phyloP scores from a whole-genome alignment of 257 asterid species.

The Ligustrum vulgare region DNA sequence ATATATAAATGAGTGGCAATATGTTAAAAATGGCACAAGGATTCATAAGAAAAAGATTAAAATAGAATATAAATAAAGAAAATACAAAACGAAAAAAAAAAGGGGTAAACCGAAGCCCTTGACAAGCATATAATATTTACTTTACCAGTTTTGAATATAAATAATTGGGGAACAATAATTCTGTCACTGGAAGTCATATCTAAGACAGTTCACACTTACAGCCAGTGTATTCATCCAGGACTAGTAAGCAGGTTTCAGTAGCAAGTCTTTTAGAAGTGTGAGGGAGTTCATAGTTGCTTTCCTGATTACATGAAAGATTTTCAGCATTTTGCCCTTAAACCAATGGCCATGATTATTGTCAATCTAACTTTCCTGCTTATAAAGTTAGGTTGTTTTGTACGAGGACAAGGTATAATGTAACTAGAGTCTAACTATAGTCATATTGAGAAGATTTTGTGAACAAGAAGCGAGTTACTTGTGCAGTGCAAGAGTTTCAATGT shows the following conservation, averaged over 20 bases:
- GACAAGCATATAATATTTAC: background rate
- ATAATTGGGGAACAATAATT: background rate
- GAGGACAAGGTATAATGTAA: background rate
- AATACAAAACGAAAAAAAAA: background rate
- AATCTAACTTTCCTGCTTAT: too few relatives aligned
- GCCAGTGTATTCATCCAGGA: background rate
- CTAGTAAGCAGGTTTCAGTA: background rate
- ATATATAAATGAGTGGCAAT: background rate
- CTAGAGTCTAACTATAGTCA: background rate
- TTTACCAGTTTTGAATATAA: background rate
- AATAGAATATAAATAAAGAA: too few relatives aligned
- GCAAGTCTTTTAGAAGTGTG: background rate
- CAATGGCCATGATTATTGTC: background rate
- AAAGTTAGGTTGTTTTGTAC: too few relatives aligned
- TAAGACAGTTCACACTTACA: background rate
- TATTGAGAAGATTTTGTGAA: background rate
- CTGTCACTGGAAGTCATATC: background rate
- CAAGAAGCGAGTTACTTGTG: background rate
- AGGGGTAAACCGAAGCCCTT: background rate
- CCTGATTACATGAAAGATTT: too few relatives aligned
- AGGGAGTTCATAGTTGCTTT: background rate
- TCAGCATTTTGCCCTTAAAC: too few relatives aligned
- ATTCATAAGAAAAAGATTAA: background rate
- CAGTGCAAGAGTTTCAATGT: constrained; percentile 2
- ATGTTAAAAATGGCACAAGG: background rate